Percentiles rank a stretch among this genome's conserved stretches.
Evolutionary conservation across 805 yeast genomes (phyloP).

Genomic region (Candida silvicultrix): DNA sequence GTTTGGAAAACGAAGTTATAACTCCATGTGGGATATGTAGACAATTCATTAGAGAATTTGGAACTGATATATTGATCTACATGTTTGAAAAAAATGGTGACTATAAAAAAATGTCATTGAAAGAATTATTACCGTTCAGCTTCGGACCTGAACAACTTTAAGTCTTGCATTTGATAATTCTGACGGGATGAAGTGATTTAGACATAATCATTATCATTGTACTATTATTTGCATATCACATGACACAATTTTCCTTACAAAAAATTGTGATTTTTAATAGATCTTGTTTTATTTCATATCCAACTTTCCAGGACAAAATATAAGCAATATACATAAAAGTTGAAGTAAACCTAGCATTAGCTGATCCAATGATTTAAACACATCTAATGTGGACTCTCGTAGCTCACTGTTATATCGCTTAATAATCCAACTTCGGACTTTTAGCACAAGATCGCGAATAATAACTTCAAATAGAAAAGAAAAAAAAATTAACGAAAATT

Average conservation of each 20-base stretch:
- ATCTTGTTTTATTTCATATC: too few relatives aligned
- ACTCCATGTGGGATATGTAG: slow-evolving; percentile 95
- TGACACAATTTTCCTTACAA: too few relatives aligned
- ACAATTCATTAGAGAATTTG: slow-evolving; percentile 83
- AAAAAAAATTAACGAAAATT: background rate
- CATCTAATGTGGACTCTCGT: too few relatives aligned
- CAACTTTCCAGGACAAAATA: too few relatives aligned
- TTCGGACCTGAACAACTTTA: slow-evolving; percentile 67
- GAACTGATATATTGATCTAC: slow-evolving; percentile 48
- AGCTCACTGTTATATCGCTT: background rate
- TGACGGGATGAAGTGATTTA: too few relatives aligned
- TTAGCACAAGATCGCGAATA: background rate
- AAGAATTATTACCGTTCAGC: slow-evolving; percentile 70
- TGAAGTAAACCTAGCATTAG: too few relatives aligned
- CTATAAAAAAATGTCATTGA: slow-evolving; percentile 40
- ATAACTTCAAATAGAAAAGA: background rate
- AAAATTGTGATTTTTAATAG: too few relatives aligned
- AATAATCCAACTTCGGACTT: background rate
- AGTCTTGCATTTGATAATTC: too few relatives aligned
- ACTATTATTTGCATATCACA: too few relatives aligned
- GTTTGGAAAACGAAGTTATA: slow-evolving; percentile 46
- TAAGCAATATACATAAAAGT: too few relatives aligned
- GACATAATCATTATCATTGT: too few relatives aligned
- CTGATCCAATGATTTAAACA: too few relatives aligned
- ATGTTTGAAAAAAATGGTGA: slow-evolving; percentile 60